Conservation (phyloP, 768 basidiomycete species). For the Lactarius hatsudake region DNA sequence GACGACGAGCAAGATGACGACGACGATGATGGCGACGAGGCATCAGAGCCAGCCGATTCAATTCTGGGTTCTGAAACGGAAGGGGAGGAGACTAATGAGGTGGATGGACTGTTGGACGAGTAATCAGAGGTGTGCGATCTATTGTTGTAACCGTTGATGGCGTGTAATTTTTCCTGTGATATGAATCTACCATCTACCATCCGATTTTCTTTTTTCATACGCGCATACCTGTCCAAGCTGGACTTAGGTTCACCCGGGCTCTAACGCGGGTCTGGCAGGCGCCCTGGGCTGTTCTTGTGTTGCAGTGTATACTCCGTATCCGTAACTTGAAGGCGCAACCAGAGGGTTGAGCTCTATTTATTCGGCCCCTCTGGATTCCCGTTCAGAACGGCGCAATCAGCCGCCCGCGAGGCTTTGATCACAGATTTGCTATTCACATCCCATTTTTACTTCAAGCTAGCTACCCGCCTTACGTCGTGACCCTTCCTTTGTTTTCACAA, state of each 20-base stretch:
- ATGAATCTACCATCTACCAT: constrained; percentile 3
- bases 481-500: neutral
- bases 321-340: too few species aligned
- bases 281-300: too few species aligned
- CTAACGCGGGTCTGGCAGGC: too few species aligned
- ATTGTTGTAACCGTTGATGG: constrained; percentile 13
- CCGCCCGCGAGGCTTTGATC: neutral
- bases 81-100: constrained; percentile 25
- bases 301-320: too few species aligned
- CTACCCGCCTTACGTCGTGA: too few species aligned
- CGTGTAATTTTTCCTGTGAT: neutral
- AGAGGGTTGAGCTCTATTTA: neutral
- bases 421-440: neutral
- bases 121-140: constrained; percentile 16
- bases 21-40: neutral
- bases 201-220: neutral
- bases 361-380: neutral
- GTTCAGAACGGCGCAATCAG: neutral
- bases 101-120: constrained; percentile 26
- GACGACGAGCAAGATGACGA: constrained; percentile 1
- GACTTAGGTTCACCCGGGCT: too few species aligned
- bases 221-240: neutral
- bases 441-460: neutral
- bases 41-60: constrained; percentile 23
- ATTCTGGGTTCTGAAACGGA: constrained; percentile 26